Percentiles rank a stretch among this genome's conserved stretches.
Conservation (phyloP, 768 basidiomycete genomes). For the Lanmaoa pseudosensibilis region DNA sequence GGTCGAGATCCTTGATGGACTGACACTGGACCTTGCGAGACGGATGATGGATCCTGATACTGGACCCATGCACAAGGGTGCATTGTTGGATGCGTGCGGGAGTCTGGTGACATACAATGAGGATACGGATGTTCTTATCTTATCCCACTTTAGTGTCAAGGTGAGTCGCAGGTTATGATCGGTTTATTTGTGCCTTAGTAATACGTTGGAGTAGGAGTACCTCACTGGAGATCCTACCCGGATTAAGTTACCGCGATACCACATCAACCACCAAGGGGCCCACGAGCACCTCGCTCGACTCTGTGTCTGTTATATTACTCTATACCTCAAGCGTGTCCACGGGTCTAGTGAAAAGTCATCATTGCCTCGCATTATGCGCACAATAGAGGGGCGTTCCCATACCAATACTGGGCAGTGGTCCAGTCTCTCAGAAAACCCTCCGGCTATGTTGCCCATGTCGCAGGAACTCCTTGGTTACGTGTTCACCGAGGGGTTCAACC, state of each 20-base stretch:
- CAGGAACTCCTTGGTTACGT: constrained; percentile 8
- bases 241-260: neutral
- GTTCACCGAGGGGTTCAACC: constrained; percentile 1
- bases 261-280: constrained; percentile 3
- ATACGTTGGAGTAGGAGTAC: constrained; percentile 11
- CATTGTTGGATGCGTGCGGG: constrained; percentile 15
- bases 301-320: constrained; percentile 4
- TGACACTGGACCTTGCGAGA: constrained; percentile 9
- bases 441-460: neutral
- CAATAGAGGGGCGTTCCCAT: neutral
- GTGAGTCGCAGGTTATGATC: neutral
- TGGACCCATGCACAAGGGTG: constrained; percentile 4
- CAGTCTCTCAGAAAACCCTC: neutral
- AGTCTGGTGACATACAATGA: constrained; percentile 18
- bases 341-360: neutral
- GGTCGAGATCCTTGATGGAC: constrained; percentile 12
- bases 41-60: constrained; percentile 2
- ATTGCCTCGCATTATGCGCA: neutral
- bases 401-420: neutral
- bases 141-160: constrained; percentile 29
- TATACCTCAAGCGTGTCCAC: constrained; percentile 1
- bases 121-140: constrained; percentile 4
- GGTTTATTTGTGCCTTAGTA: neutral
- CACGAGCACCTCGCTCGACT: constrained; percentile 6
- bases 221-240: constrained; percentile 2